Base-by-base conservation (phyloP, 805 yeast genomes). In the Candida quercuum region DNA sequence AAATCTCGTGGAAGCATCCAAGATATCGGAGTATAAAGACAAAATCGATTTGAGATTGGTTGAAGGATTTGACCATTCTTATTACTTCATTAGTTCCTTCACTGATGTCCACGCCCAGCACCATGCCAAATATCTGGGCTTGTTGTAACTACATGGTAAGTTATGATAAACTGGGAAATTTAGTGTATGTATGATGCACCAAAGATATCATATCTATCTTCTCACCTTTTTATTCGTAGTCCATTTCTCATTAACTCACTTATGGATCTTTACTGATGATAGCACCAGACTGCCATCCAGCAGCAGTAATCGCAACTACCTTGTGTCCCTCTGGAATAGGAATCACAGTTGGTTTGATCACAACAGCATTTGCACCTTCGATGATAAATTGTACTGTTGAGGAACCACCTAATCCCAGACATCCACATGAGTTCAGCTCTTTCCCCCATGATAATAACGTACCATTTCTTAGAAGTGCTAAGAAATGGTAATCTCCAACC, bases 1-100 rank as follows among this genome's bases (percentile, higher is more conserved):
- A 47, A 73, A 76, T 48, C 69, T 93, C 11, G 70, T 72, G 8
- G 74, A 69, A 34, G 73, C 76, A 3, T 70, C 81, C 6, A 67
- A 76, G 48, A 74, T 71, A 22, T 65, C 84, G 1, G 59, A 62
- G 6, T 81, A 81, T 60, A 73, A 72, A 40, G 84, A 78, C 5
- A 69, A 74, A 38, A 70, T 91, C 40, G 66, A 74, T 22, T 59
- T 84, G 34, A 64, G 76, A 21, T 51, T 76, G 25, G 95, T 75
- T 15, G 88, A 84, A 1, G 96, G 89, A 4, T 91, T 78, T 55
- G 97, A 93, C 54, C 99, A 91, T 57, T 81, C 89, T 34, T 91
- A 89, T 67, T 93, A 74, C 61, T 91, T 88, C 59, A 72, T 91
- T 39, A 72, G 89, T 36, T 63, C 86, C 0, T 89, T 88, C 60